Conservation (phyloP, 306 rosid genomes). For the Rosa persica region DNA sequence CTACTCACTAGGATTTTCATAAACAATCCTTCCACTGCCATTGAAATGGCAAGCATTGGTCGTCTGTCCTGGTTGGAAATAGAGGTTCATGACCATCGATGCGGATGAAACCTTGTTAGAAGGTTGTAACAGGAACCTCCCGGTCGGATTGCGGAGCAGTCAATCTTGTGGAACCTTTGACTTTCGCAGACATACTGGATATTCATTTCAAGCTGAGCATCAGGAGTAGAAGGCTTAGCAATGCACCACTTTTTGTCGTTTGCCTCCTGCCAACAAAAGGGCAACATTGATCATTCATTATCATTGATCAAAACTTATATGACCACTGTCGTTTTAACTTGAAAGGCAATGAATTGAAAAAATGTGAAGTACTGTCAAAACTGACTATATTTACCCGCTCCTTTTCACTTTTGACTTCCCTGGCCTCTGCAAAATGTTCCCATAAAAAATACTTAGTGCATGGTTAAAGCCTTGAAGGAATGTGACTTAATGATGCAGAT, state of each 20-base stretch:
- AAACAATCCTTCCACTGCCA: slow-evolving; percentile 1
- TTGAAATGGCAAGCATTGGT: neutral
- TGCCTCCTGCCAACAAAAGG: neutral
- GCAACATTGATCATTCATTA: neutral
- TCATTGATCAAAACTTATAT: neutral
- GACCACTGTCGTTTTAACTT: neutral
- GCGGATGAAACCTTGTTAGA: slow-evolving; percentile 1
- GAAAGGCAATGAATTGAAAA: neutral
- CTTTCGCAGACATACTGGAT: neutral
- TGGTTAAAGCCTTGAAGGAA: neutral
- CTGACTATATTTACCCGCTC: neutral
- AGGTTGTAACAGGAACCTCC: neutral
- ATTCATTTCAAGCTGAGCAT: neutral
- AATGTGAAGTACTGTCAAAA: neutral
- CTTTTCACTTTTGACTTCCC: slow-evolving; percentile 8
- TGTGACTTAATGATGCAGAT: neutral
- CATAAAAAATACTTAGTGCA: neutral
- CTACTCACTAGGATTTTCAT: neutral
- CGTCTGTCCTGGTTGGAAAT: neutral
- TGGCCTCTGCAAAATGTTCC: neutral
- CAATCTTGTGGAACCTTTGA: neutral
- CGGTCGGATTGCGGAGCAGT: neutral
- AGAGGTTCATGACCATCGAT: slow-evolving; percentile 10
- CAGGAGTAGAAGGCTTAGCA: slow-evolving; percentile 7
- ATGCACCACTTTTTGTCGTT: slow-evolving; percentile 6